phyloP scores from a whole-genome alignment of 768 basidiomycete species.

The Agaricus bisporus region DNA sequence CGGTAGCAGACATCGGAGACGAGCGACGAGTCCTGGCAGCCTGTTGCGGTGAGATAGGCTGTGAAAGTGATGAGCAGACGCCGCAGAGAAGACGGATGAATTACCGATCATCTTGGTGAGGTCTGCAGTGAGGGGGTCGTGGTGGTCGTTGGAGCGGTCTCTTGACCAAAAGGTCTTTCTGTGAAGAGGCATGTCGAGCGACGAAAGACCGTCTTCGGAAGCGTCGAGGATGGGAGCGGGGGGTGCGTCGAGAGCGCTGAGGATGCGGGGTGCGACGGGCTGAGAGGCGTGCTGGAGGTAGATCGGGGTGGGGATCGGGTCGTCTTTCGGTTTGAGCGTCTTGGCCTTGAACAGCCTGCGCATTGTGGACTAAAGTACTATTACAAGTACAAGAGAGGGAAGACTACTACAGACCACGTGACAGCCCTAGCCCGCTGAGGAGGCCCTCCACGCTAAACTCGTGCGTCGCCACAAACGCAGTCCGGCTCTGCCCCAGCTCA shows the following conservation, averaged over 20 bases:
- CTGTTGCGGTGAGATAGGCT: constrained; percentile 73
- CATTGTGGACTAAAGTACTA: too few species aligned
- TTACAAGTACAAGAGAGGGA: too few species aligned
- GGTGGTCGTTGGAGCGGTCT: constrained; percentile 19
- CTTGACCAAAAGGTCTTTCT: constrained; percentile 51
- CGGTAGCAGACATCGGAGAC: constrained; percentile 85
- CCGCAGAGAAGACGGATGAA: constrained; percentile 4
- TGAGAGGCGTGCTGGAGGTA: constrained; percentile 2
- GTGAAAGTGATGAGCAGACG: background rate
- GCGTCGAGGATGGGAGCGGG: constrained; percentile 8
- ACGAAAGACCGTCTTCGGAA: constrained; percentile 27
- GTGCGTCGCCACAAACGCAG: constrained; percentile 44
- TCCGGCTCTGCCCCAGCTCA: constrained; percentile 15
- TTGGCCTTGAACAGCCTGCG: constrained; percentile 55
- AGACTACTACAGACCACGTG: too few species aligned
- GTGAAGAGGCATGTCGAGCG: constrained; percentile 17
- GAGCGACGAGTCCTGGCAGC: constrained; percentile 77
- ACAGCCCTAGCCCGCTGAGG: constrained; percentile 28
- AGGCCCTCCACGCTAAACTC: constrained; percentile 54
- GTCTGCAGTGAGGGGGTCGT: constrained; percentile 25
- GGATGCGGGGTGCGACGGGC: constrained; percentile 41
- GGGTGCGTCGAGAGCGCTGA: constrained; percentile 58
- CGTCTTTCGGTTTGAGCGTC: constrained; percentile 34
- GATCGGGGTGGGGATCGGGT: constrained; percentile 14
- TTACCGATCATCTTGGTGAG: constrained; percentile 70